Evolutionary conservation across 2,329 filamentous ascomycete genomes (phyloP).

Genomic region (Clonostachys rosea): DNA sequence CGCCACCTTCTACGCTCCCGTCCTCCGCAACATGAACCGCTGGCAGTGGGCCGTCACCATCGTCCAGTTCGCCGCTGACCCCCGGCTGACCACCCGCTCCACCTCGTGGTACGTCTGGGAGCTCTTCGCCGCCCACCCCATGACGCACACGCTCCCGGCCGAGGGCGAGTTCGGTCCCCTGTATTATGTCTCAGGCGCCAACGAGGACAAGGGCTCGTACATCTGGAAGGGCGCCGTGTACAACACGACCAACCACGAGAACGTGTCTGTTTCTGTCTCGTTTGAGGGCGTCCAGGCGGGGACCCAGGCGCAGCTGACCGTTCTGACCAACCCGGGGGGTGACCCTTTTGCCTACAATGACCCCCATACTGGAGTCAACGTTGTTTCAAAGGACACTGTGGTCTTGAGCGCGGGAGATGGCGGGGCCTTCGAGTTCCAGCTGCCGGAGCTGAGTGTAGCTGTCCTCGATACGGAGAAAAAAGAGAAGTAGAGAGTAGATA

Average conservation of each 20-base stretch:
- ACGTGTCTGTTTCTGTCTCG: constrained; percentile 36
- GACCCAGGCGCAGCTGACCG: constrained; percentile 32
- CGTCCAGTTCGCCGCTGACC: constrained; percentile 41
- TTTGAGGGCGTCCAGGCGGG: constrained; percentile 38
- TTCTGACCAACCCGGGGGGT: constrained; percentile 32
- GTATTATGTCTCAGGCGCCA: constrained; percentile 44
- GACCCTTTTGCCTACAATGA: constrained; percentile 39
- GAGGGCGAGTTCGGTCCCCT: constrained; percentile 35
- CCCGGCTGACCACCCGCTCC: constrained; percentile 39
- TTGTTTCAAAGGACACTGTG: constrained; percentile 36
- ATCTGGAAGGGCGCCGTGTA: constrained; percentile 49
- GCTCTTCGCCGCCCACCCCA: constrained; percentile 38
- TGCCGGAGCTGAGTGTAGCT: constrained; percentile 52
- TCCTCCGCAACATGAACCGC: constrained; percentile 42
- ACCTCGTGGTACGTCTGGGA: constrained; percentile 46
- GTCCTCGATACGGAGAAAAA: constrained; percentile 38
- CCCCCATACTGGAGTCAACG: constrained; percentile 37
- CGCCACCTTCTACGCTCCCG: constrained; percentile 45
- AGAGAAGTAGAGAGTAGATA: neutral
- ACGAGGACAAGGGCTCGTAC: constrained; percentile 28
- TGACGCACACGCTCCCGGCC: constrained; percentile 40
- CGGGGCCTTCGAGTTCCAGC: constrained; percentile 43
- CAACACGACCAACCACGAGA: constrained; percentile 38
- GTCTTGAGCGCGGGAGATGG: constrained; percentile 32
- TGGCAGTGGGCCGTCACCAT: constrained; percentile 49